These are phyloP conservation scores for Carex scoparia DNA, from an alignment of 176 grass and related monocot species.

Conservation along the genomic window DNA sequence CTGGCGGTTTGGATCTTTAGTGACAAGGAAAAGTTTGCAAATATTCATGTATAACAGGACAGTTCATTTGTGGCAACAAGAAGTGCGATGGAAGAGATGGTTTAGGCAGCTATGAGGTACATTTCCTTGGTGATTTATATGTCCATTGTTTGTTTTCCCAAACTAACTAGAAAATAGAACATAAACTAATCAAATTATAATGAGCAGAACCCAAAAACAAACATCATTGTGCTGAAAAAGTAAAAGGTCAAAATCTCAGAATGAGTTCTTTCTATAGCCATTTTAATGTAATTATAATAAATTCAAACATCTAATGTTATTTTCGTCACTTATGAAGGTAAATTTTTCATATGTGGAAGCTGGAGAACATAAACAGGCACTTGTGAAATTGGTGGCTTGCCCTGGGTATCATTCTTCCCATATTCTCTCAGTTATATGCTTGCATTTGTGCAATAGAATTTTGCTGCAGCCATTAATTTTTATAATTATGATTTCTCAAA, in stretches of 20 bases:
- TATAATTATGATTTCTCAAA: not conserved
- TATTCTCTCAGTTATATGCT: slow-evolving; percentile 2
- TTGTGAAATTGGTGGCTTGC: slow-evolving; percentile 95
- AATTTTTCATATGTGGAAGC: slow-evolving; percentile 95
- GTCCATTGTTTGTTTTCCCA: not conserved
- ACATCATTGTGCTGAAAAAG: not conserved
- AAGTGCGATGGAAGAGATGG: slow-evolving; percentile 57
- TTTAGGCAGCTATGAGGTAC: slow-evolving; percentile 90
- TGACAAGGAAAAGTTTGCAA: not conserved
- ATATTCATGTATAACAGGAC: slow-evolving; percentile 37
- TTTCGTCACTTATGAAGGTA: slow-evolving; percentile 34
- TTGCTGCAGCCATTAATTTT: not conserved
- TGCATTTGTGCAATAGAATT: not conserved
- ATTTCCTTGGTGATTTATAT: slow-evolving; percentile 6
- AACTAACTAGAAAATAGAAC: not conserved
- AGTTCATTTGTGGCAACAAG: slow-evolving; percentile 90
- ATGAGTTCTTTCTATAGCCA: not conserved
- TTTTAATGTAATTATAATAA: not conserved
- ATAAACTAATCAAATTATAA: not conserved
- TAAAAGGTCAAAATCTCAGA: not conserved
- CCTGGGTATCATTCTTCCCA: slow-evolving; percentile 42
- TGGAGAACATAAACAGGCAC: slow-evolving; percentile 76
- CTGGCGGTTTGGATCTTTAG: not conserved
- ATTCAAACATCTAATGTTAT: not conserved
- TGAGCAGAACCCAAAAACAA: not conserved